Evolutionary conservation across 192 early-diverging fungal genomes (phyloP), one percentile per base, ranked within the genome.

Genomic region (Rhizoclosmatium sp.): DNA sequence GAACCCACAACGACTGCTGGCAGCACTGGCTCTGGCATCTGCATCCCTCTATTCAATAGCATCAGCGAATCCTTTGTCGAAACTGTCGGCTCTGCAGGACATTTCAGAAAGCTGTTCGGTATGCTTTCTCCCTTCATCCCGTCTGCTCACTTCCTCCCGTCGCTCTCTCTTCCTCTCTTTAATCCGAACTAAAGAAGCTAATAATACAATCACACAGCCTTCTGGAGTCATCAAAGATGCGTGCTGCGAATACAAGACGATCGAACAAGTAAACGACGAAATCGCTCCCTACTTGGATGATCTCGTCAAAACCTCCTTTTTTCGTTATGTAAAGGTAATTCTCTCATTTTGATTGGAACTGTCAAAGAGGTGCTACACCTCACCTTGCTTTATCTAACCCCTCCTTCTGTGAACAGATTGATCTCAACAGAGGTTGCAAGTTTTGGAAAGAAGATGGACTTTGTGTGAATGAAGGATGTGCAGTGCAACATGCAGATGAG

Each of bases 371-470:
- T 54, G 16, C n/a, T 31, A 31, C 31, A 49, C 21, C 9, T 74
- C 4, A 14, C 51, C 47, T 3, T 7, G 31, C 62, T 65, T 46
- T 14, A 9, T 59, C 51, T 59, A 47, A 42, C 21, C 58, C 58
- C 51, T 54, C 16, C 51, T 54, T 12, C 16, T 1, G 9, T 54
- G 51, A 54, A 16, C 77, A 95, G 91, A 89, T 95, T 23, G 92
- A 98, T 78, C 83, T 98, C 69, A 93, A 94, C 85, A 91, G 92
- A 69, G 92, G 92, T 2, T 98, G 97, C 76, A 91, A 91, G 10
- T 97, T 96, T 82, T 98, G 97, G 97, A 85, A 87, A 23, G 94
- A 93, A 23, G 92, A 95, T 78, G 89, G 87, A 23, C 85, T 92
- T 42, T 98, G 97, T 82, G 88, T 93, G 73, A 89, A 95, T 76